phyloP scores from a whole-genome alignment of 306 rosid species.

The Gleditsia sinensis region DNA sequence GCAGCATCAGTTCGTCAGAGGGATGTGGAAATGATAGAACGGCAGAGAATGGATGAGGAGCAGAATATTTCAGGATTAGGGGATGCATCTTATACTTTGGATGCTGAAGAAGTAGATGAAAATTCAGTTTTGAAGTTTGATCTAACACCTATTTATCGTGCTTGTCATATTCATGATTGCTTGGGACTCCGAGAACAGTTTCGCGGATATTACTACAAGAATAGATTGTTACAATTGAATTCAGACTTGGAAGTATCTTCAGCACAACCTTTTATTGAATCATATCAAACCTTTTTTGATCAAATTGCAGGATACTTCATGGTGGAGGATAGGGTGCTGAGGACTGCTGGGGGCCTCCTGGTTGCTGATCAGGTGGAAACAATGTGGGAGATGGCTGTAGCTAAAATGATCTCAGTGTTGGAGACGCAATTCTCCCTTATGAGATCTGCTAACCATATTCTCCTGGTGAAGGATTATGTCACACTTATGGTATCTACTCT shows the following conservation, averaged over 20 bases:
- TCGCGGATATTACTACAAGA: conserved; percentile 78
- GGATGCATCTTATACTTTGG: conserved; percentile 60
- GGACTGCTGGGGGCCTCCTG: conserved; percentile 74
- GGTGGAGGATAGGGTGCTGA: conserved; percentile 84
- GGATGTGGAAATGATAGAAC: conserved; percentile 78
- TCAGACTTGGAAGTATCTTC: conserved; percentile 86
- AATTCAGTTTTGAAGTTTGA: conserved; percentile 75
- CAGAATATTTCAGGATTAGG: conserved; percentile 48
- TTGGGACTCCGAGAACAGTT: conserved; percentile 81
- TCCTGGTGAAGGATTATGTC: conserved; percentile 89
- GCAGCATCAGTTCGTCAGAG: conserved; percentile 71
- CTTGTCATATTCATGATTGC: conserved; percentile 85
- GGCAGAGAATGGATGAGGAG: conserved; percentile 71
- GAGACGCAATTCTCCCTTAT: conserved; percentile 73
- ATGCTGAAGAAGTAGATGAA: conserved; percentile 70
- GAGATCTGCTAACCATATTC: conserved; percentile 81
- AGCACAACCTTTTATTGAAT: conserved; percentile 74
- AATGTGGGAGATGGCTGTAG: conserved; percentile 84
- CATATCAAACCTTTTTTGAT: conserved; percentile 78
- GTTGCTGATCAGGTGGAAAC: conserved; percentile 72
- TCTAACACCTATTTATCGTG: conserved; percentile 88
- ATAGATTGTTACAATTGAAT: conserved; percentile 83
- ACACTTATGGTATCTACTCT: conserved; percentile 81
- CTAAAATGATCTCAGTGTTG: conserved; percentile 66
- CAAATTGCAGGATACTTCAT: conserved; percentile 92